Base-by-base conservation (phyloP, 2,329 filamentous ascomycete genomes). In the Aspergillus ochraceoroseus region DNA sequence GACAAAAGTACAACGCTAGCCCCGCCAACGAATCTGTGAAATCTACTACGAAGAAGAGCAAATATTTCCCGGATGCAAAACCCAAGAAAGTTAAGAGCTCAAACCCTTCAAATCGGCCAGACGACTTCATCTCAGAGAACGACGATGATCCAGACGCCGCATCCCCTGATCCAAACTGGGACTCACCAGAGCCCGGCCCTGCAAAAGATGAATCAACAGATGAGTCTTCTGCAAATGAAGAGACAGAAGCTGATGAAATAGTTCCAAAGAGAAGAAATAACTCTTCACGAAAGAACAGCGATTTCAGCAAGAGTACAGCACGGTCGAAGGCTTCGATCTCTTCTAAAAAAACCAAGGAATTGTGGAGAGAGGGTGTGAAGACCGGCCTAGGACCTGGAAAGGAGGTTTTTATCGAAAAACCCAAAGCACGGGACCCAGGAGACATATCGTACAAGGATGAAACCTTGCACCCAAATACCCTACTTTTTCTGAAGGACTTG, bases 401-500 rank as follows among this genome's bases (percentile, higher is more conserved):
- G 44, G 71, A 77, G 49, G 64, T 83, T 20, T 71, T 81, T 50
- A 79, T 82, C 58, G 73, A 77, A 55, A 78, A 79, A 48, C 78
- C 77, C 2, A 79, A 80, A 59, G 72, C 79, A n/a, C 68, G 78
- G 51, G 72, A 74, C 22, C 70, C 77, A 15, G 79, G 79, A 11
- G 66, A 72, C n/a, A 73, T 70, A 17, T 73, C 73, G 2, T 83
- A 82, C 58, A 59, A 63, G 29, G 72, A 79, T 48, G 64, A 73
- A 26, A 76, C 68, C 6, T 72, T 82, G 38, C 79, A 82, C 59
- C 77, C 77, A 11, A 81, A 83, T 55, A 82, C 79, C 1, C 62
- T 80, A 58, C 62, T 77, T 5, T 83, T 83, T 52, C 61, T 82
- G 43, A 58, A 67, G 44, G 79, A 82, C 41, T 59, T 83, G 43